phyloP scores from a whole-genome alignment of 2,329 filamentous ascomycete genomes.

The Fusarium sp. region DNA sequence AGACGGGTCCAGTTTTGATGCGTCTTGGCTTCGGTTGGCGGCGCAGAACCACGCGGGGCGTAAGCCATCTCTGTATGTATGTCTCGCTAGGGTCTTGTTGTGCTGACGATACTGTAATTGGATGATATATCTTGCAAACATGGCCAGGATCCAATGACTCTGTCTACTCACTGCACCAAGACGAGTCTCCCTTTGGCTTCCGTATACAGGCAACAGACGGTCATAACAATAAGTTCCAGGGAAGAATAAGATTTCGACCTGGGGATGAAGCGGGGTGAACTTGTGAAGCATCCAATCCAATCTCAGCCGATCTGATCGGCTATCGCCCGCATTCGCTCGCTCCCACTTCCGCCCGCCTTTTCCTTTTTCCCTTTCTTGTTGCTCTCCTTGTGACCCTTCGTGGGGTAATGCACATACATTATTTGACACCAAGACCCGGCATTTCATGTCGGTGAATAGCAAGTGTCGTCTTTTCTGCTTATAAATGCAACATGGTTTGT shows the following conservation, averaged over 20 bases:
- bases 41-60: constrained; percentile 14
- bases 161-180: not conserved
- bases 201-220: not conserved
- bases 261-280: constrained; percentile 24
- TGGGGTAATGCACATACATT: not conserved
- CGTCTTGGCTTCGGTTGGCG: constrained; percentile 29
- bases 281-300: not conserved
- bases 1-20: constrained; percentile 17
- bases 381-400: not conserved
- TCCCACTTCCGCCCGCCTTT: constrained; percentile 3
- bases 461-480: not conserved
- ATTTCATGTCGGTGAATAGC: not conserved
- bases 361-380: not conserved
- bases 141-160: not conserved
- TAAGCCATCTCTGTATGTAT: not conserved
- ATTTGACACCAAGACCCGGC: not conserved
- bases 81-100: not conserved
- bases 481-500: not conserved
- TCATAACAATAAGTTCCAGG: not conserved
- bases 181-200: constrained; percentile 14
- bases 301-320: constrained; percentile 21
- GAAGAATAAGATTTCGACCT: constrained; percentile 1
- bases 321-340: not conserved
- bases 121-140: not conserved
- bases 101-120: not conserved